These are phyloP conservation scores for Przewalskia tangutica DNA, from an alignment of 257 asterid species.

Conservation along the genomic window DNA sequence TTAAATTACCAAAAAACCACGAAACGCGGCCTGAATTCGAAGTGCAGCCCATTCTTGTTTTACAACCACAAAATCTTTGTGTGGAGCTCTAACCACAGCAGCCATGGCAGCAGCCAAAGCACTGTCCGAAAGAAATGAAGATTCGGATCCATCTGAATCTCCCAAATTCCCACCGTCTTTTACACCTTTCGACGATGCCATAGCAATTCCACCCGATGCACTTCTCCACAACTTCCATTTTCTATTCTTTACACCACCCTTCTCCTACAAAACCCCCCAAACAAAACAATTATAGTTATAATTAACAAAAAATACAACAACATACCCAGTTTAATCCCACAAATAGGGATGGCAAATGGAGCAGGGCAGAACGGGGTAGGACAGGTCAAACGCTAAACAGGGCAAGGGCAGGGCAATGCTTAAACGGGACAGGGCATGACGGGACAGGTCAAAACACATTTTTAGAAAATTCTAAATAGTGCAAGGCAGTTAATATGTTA, in stretches of 20 bases:
- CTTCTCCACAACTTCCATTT: conserved; percentile 97
- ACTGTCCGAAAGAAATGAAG: conserved; percentile 31
- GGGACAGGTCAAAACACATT: too few relatives aligned
- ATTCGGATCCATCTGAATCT: conserved; percentile 48
- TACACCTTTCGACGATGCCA: conserved; percentile 22
- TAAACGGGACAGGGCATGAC: too few relatives aligned
- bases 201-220: conserved; percentile 48
- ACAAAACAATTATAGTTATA: not conserved
- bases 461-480: too few relatives aligned
- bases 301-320: not conserved
- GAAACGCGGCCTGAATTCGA: conserved; percentile 69
- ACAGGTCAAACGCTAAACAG: too few relatives aligned
- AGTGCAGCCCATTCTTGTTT: conserved; percentile 86
- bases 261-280: conserved; percentile 22
- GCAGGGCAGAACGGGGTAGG: too few relatives aligned
- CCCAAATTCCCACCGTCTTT: conserved; percentile 29
- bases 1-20: conserved; percentile 65
- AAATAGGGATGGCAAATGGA: too few relatives aligned
- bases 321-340: too few relatives aligned
- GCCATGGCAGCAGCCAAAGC: conserved; percentile 80
- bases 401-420: too few relatives aligned
- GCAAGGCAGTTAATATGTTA: too few relatives aligned
- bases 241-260: conserved; percentile 50
- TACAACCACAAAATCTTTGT: conserved; percentile 56
- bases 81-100: conserved; percentile 69